These are phyloP conservation scores for Ogataea naganishii DNA, from an alignment of 805 yeast species.

Conservation along the genomic window DNA sequence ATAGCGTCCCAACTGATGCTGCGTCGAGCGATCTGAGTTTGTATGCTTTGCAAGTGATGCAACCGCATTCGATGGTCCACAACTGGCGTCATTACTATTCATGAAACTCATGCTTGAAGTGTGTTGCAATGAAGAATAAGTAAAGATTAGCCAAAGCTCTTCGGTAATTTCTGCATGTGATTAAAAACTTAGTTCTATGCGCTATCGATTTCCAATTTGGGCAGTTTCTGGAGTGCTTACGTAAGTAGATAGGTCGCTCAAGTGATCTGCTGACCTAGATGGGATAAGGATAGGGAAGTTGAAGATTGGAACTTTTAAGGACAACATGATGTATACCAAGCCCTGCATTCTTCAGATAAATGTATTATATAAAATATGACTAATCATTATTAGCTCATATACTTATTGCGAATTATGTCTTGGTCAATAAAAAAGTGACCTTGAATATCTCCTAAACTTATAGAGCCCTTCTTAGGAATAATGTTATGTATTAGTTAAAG, in stretches of 20 bases:
- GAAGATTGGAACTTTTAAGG: too few species aligned
- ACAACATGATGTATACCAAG: too few species aligned
- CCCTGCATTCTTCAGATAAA: too few species aligned
- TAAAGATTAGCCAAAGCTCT: background rate
- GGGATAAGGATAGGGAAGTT: too few species aligned
- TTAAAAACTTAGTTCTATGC: background rate
- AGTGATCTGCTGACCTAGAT: too few species aligned
- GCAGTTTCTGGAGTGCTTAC: too few species aligned
- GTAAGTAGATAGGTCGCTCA: too few species aligned
- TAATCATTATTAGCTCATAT: too few species aligned
- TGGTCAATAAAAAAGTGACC: too few species aligned
- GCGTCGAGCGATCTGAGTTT: conserved; percentile 1
- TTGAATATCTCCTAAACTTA: too few species aligned
- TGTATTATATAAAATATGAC: too few species aligned
- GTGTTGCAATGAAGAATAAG: background rate
- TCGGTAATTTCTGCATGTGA: background rate
- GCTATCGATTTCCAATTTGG: background rate
- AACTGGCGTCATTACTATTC: conserved; percentile 2
- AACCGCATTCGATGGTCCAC: conserved; percentile 2
- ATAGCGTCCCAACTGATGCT: background rate
- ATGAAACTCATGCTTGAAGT: conserved; percentile 2
- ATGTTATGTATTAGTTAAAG: background rate
- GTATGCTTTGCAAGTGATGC: background rate
- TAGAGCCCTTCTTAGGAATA: background rate
- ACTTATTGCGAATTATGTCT: too few species aligned